Base-by-base conservation (phyloP, 2,329 filamentous ascomycete species). In the Sporothrix protearum region DNA sequence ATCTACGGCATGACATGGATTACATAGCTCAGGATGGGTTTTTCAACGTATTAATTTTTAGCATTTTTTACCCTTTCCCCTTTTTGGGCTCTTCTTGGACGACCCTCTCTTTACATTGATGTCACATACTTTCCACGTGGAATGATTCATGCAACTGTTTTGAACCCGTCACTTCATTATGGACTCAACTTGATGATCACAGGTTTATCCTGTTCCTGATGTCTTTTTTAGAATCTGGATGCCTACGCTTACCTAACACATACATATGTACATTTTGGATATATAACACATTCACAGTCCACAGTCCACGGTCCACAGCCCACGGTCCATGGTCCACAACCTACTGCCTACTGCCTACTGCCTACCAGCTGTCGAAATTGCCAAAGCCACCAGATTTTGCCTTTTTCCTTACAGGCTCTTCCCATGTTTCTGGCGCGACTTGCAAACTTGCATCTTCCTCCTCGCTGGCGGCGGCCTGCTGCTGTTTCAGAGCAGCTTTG, bases 331-430 rank as follows among this genome's bases (percentile, higher is more conserved):
- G n/a, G n/a, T n/a, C n/a, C n/a, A n/a, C n/a, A n/a, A n/a, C n/a
- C n/a, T n/a, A n/a, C n/a, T n/a, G n/a, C n/a, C n/a, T n/a, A n/a
- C n/a, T n/a, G n/a, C n/a, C n/a, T n/a, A n/a, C n/a, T n/a, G n/a
- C n/a, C n/a, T 83, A 97, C 95, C 96, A 99, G 49, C 84, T 87
- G 81, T 97, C 94, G 80, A 99, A 99, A 80, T 97, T 97, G 2
- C 95, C 94, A 84, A 98, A 99, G 0, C 93, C 94, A 14, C 89
- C 88, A 30, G 83, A 85, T 78, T 92, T 96, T 1, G 84, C 81
- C 82, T 97, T 98, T 82, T 97, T 98, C 80, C 88, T 89, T 3
- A 85, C 87, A 22, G 92, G 93, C 76, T 93, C 89, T 70, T 89
- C 88, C 79, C 88, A 91, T 49, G 86, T 83, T 72, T 90, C 89